phyloP scores from a whole-genome alignment of 257 asterid genomes.

The Paulownia fortunei region DNA sequence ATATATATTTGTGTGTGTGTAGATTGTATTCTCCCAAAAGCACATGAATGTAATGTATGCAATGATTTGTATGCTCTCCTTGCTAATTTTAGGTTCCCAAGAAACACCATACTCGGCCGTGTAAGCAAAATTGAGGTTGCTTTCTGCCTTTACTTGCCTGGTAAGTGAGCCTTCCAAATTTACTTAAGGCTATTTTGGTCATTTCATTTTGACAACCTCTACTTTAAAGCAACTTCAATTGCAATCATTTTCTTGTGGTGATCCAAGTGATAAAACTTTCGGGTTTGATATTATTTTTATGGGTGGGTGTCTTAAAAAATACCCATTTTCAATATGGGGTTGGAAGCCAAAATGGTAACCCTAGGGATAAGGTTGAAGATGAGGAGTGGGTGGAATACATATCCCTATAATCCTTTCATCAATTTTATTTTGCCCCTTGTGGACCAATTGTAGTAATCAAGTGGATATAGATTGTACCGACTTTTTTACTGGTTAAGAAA shows the following conservation, averaged over 20 bases:
- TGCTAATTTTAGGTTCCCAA: slow-evolving; percentile 1
- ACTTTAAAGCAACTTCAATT: neutral
- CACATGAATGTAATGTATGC: too few species aligned
- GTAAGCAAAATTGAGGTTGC: slow-evolving; percentile 59
- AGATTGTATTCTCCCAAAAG: too few species aligned
- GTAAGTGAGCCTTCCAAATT: slow-evolving; percentile 46
- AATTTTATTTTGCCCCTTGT: slow-evolving; percentile 6
- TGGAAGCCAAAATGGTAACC: neutral
- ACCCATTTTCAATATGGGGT: slow-evolving; percentile 1
- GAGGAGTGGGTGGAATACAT: slow-evolving; percentile 64
- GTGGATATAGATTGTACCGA: slow-evolving; percentile 3
- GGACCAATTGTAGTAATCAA: slow-evolving; percentile 25
- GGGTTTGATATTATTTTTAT: neutral
- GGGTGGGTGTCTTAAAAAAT: slow-evolving; percentile 23
- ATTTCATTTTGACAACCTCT: neutral
- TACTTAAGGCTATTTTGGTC: slow-evolving; percentile 33
- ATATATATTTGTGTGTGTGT: too few species aligned
- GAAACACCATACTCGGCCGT: slow-evolving; percentile 38
- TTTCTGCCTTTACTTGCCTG: slow-evolving; percentile 67
- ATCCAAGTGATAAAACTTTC: slow-evolving; percentile 7
- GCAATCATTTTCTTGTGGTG: slow-evolving; percentile 38
- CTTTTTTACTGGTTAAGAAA: slow-evolving; percentile 15
- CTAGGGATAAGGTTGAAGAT: slow-evolving; percentile 56
- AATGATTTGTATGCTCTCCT: too few species aligned
- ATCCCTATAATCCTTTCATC: slow-evolving; percentile 38